Base-by-base conservation (phyloP, 177 flowering plant genomes). In the Telopea speciosissima region DNA sequence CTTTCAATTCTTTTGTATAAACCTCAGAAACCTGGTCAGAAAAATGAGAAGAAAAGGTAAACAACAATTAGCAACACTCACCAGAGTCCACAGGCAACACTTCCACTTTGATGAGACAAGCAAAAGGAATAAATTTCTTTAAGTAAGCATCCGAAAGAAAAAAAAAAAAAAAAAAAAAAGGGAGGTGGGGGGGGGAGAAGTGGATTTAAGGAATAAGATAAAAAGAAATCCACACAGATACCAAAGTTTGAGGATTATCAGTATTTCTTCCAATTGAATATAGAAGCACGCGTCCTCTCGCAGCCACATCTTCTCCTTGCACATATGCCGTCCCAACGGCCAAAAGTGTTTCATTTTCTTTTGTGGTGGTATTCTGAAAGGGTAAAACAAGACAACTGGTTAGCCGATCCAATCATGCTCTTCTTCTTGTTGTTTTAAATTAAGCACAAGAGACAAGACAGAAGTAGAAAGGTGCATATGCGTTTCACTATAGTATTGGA, bases 251-350 rank as follows among this genome's bases (percentile, higher is more conserved):
- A 70, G 91, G 61, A 80, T 82, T 85, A 68, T 96, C 99, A 62
- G 79, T 31, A 75, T 68, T 79, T 66, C 77, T 90, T 62, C 88
- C 90, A 71, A 89, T 67, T 67, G 97, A 88, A 83, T 76, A 93
- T 74, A 96, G 74, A 67, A 96, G 88, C 45, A 93, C 84, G 33
- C 99, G 96, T 52, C 99, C 99, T 79, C 99, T 89, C 26, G 88
- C 97, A 73, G 98, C 94, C 70, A 93, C 93, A 84, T 96, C 99
- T 81, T 96, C 99, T 71, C 99, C 99, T 89, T 96, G 99, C 64
- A 93, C 93, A 79, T 93, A 93, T 61, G 98, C 99, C 69, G 99
- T 96, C 52, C 99, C 98, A 81, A 93, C 73, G n/a, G 97, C 99
- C 81, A 96, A 75, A 81, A 96, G 93, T 45, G 93, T 91, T 79